Evolutionary conservation across 2,329 filamentous ascomycete genomes (phyloP).

Genomic region (Phialocephala sp.): DNA sequence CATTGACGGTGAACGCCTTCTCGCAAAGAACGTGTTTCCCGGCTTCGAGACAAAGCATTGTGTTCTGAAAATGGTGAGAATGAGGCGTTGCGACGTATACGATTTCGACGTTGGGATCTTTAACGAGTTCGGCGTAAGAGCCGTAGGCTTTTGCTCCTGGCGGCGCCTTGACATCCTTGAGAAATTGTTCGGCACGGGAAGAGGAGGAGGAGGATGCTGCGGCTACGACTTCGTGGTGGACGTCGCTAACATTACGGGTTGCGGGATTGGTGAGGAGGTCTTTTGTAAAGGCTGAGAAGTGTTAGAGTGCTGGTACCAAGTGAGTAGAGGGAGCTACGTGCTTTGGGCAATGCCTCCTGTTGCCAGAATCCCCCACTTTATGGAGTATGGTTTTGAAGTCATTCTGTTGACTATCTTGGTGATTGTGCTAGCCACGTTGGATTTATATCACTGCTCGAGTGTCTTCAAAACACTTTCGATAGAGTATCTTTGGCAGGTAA

Average conservation of each 20-base stretch:
- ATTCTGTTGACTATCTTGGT: background rate
- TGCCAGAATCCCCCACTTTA: conserved; percentile 45
- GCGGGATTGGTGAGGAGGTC: conserved; percentile 68
- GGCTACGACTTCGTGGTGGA: conserved; percentile 67
- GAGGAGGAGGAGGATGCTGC: conserved; percentile 68
- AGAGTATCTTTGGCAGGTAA: background rate
- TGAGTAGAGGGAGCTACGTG: conserved; percentile 24
- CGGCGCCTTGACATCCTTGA: conserved; percentile 61
- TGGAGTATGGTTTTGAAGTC: conserved; percentile 32
- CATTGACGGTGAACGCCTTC: conserved; percentile 75
- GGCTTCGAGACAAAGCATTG: conserved; percentile 66
- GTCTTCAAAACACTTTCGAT: background rate
- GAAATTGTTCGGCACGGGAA: conserved; percentile 64
- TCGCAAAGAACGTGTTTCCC: conserved; percentile 75
- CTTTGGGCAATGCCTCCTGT: conserved; percentile 46
- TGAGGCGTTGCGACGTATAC: conserved; percentile 75
- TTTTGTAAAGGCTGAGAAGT: conserved; percentile 57
- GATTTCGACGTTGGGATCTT: conserved; percentile 68
- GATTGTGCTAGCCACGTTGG: background rate
- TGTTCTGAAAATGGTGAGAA: conserved; percentile 75
- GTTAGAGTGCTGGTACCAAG: background rate
- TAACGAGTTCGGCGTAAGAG: conserved; percentile 68
- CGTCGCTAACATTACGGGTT: conserved; percentile 62
- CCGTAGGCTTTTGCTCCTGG: conserved; percentile 66
- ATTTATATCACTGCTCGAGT: background rate